Evolutionary conservation across 169 alveolate genomes (phyloP).

Genomic region (Eimeria acervulina): DNA sequence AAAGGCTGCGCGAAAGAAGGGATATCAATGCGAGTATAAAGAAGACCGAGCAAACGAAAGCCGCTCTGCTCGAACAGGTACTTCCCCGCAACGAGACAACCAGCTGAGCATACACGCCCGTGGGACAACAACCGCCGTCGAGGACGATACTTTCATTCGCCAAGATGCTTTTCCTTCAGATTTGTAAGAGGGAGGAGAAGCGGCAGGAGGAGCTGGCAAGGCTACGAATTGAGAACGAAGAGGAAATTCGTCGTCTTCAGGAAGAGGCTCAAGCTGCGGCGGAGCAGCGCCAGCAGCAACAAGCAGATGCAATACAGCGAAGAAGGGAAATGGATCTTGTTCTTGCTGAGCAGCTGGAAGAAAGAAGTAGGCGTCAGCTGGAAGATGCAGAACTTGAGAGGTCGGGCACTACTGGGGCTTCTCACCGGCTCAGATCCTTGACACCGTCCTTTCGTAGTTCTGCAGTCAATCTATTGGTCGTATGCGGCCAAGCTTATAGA

Average conservation of each 20-base stretch:
- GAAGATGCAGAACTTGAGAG: slow-evolving; percentile 71
- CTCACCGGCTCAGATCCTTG: not conserved
- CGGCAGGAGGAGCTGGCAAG: slow-evolving; percentile 53
- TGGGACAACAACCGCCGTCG: not conserved
- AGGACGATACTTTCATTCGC: not conserved
- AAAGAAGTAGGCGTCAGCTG: slow-evolving; percentile 1
- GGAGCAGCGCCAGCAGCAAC: slow-evolving; percentile 48
- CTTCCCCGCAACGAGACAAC: not conserved
- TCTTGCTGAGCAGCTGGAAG: slow-evolving; percentile 50
- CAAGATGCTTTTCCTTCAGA: slow-evolving; percentile 3
- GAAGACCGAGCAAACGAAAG: slow-evolving; percentile 7
- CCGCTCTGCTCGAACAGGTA: slow-evolving; percentile 72
- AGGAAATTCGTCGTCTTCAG: slow-evolving; percentile 28
- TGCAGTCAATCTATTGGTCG: not conserved
- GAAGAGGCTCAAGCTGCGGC: slow-evolving; percentile 54
- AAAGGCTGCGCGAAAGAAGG: slow-evolving; percentile 48
- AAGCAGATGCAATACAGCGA: slow-evolving; percentile 6
- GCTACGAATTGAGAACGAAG: slow-evolving; percentile 39
- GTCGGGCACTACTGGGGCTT: slow-evolving; percentile 7
- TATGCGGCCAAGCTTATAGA: not conserved
- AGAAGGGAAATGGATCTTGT: slow-evolving; percentile 54
- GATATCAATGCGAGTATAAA: not conserved
- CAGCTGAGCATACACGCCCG: not conserved
- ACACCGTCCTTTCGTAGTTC: not conserved
- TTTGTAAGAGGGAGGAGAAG: slow-evolving; percentile 19